These are phyloP conservation scores for Naganishia liquefaciens DNA, from an alignment of 1,284 basidiomycete genomes.

Conservation along the genomic window DNA sequence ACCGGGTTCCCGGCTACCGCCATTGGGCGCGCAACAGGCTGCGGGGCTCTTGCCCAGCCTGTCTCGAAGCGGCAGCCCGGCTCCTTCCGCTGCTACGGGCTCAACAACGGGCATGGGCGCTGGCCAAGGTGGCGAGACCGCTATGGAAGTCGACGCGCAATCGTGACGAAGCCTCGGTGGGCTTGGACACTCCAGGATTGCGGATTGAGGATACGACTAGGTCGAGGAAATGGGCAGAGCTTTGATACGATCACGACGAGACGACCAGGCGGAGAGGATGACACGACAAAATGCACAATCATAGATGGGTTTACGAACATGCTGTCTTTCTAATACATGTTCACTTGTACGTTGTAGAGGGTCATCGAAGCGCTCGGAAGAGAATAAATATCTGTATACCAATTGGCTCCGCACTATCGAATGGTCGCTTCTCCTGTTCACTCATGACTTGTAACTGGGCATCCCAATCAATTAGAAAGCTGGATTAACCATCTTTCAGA, in stretches of 20 bases:
- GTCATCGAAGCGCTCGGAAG: too few relatives aligned
- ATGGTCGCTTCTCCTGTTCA: too few relatives aligned
- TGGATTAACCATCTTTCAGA: too few relatives aligned
- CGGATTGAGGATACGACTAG: background rate
- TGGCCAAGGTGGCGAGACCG: slow-evolving; percentile 32
- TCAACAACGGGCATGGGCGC: background rate
- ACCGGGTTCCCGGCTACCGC: slow-evolving; percentile 43
- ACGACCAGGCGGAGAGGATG: too few relatives aligned
- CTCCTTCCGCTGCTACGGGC: slow-evolving; percentile 1
- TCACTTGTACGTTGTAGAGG: too few relatives aligned
- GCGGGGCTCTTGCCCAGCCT: slow-evolving; percentile 41
- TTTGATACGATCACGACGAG: background rate
- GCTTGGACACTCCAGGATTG: background rate
- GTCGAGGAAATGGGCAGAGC: background rate
- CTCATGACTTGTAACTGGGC: too few relatives aligned
- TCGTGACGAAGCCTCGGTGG: slow-evolving; percentile 7
- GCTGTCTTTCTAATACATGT: too few relatives aligned
- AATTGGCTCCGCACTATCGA: too few relatives aligned
- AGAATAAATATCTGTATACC: too few relatives aligned
- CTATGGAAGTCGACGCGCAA: slow-evolving; percentile 32
- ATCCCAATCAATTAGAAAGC: too few relatives aligned
- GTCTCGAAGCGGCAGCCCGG: slow-evolving; percentile 42
- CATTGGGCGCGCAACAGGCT: slow-evolving; percentile 36
- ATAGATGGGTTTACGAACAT: slow-evolving; percentile 22
- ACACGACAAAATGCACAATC: slow-evolving; percentile 1